A percentile compares a stretch with the other conserved stretches of the same genome.
phyloP scores from a whole-genome alignment of 495 filamentous ascomycete species.

The Penicillium egyptiacum region DNA sequence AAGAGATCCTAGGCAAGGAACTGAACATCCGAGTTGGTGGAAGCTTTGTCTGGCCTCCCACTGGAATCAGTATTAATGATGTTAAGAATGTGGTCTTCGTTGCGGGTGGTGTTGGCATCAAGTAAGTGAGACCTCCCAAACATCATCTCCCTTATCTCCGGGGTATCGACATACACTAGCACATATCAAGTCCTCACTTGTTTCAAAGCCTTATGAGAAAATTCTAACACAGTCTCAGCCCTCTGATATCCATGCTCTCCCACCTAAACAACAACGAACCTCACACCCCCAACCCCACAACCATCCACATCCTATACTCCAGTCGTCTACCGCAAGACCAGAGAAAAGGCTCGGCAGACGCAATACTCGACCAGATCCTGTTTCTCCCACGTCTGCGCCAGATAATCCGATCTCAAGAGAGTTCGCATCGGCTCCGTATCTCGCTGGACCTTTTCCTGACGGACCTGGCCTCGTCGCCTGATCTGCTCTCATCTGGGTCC shows the following conservation, averaged over 20 bases:
- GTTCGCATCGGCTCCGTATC: conserved; percentile 32
- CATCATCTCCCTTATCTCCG: background rate
- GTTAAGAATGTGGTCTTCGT: conserved; percentile 66
- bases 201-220: background rate
- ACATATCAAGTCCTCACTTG: background rate
- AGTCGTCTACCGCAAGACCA: conserved; percentile 34
- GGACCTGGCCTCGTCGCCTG: conserved; percentile 14
- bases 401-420: conserved; percentile 36
- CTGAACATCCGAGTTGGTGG: conserved; percentile 74
- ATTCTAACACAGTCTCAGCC: conserved; percentile 30
- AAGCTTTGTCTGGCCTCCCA: conserved; percentile 74
- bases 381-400: conserved; percentile 56
- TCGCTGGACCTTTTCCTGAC: conserved; percentile 45
- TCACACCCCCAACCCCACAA: conserved; percentile 20
- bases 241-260: conserved; percentile 59
- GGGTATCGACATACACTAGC: background rate
- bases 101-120: conserved; percentile 84
- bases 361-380: conserved; percentile 57
- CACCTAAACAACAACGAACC: conserved; percentile 40
- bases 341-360: conserved; percentile 35
- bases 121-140: conserved; percentile 39
- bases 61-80: conserved; percentile 33
- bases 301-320: conserved; percentile 48
- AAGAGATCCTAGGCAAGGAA: conserved; percentile 55
- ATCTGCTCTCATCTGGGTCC: conserved; percentile 8